Evolutionary conservation across 192 early-diverging fungal species (phyloP).

Genomic region (Umbelopsis sp.): DNA sequence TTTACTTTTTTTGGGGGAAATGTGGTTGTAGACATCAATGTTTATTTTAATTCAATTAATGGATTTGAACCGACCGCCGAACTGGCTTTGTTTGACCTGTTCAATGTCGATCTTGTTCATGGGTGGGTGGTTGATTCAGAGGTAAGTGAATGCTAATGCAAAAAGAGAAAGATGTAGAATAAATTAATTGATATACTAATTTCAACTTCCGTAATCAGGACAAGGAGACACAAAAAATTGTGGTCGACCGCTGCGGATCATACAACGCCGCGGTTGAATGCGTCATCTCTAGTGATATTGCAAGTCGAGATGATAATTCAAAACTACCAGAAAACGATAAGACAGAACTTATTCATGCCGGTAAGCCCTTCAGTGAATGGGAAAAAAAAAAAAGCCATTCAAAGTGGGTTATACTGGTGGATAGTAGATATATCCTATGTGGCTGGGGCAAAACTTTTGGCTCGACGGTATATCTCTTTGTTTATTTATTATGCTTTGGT

Average conservation of each 20-base stretch:
- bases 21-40: constrained; percentile 77
- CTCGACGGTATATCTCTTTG: too few species aligned
- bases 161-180: not conserved
- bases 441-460: too few species aligned
- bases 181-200: not conserved
- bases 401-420: too few species aligned
- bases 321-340: not conserved
- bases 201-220: constrained; percentile 34
- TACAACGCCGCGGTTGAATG: constrained; percentile 86
- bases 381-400: not conserved
- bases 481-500: too few species aligned
- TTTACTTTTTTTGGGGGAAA: constrained; percentile 2
- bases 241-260: constrained; percentile 56
- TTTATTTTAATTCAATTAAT: constrained; percentile 73
- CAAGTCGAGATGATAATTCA: not conserved
- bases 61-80: constrained; percentile 76
- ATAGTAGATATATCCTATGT: too few species aligned
- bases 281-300: constrained; percentile 34
- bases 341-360: not conserved
- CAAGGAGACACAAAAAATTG: constrained; percentile 49
- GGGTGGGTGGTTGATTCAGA: constrained; percentile 86
- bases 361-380: not conserved
- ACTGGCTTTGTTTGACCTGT: constrained; percentile 74
- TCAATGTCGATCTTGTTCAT: constrained; percentile 81
- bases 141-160: constrained; percentile 7